Evolutionary conservation across 148 eudicot species (phyloP), one percentile per base, ranked within the genome.

Genomic region (Fagopyrum esculentum): DNA sequence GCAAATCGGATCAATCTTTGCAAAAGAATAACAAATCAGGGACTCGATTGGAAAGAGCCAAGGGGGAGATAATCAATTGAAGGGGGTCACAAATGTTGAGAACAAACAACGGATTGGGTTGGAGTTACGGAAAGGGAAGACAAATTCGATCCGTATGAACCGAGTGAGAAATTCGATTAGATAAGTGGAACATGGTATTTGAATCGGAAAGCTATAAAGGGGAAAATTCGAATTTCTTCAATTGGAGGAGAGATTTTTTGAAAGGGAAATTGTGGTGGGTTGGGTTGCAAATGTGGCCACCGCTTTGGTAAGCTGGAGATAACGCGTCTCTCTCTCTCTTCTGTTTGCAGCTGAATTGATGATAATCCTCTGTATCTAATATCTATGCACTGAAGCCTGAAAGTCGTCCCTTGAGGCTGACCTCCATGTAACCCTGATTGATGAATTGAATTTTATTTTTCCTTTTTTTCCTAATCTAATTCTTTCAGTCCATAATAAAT

Each of bases 311-410:
- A 29, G 29, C 63, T 64, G 12, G 16, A 43, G 71, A 66, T 66
- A 66, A 66, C 71, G 71, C 71, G 46, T 66, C 64, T 29, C 69
- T 29, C 69, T 63, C 69, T 29, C 43, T 63, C 69, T 29, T 16
- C 59, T 13, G 19, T 35, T 5, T 15, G 71, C 71, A 66, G 71
- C 19, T 40, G 19, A 66, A 43, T 13, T 40, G 71, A 46, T 40
- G 9, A 30, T 63, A 57, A 35, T 35, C 40, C 44, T 29, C 68
- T 13, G 68, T 60, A 29, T 43, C 5, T 61, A 29, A 40, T 60
- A 29, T 43, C 5, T 61, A 29, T 61, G 68, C 68, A 22, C 13
- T 22, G 35, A 35, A 26, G 6, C 29, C 68, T 26, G 68, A 61
- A 61, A 26, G 43, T 61, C 43, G 68, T 9, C 15, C 43, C 43